Conservation (phyloP, 345 rosid species). For the Hevea brasiliensis region DNA sequence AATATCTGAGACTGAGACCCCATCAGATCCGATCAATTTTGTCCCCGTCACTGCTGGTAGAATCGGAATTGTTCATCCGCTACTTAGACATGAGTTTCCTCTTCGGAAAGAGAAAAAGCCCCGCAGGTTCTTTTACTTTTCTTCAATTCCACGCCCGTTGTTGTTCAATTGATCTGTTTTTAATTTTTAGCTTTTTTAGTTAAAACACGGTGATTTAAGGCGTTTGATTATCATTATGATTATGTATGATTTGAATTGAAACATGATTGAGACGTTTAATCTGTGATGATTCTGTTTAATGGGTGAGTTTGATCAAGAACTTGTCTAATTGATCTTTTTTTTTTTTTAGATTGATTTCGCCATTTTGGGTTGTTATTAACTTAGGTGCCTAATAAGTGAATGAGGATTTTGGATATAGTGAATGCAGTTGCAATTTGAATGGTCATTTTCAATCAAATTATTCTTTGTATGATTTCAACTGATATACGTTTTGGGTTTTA, state of each 20-base stretch:
- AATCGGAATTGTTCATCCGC: conserved; percentile 3
- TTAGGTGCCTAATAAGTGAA: no score
- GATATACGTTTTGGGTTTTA: conserved; percentile 20
- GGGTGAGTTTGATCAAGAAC: background rate
- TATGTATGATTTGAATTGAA: background rate
- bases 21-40: background rate
- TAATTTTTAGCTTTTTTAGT: background rate
- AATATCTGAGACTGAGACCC: background rate
- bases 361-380: no score
- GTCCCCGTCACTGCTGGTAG: background rate
- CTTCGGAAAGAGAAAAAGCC: conserved; percentile 72
- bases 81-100: conserved; percentile 62
- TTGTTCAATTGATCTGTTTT: background rate
- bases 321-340: background rate
- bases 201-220: background rate
- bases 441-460: background rate
- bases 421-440: background rate
- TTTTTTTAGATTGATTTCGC: no score
- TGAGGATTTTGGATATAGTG: background rate
- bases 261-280: background rate
- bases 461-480: background rate
- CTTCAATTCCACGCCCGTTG: background rate
- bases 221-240: background rate
- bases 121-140: conserved; percentile 49
- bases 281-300: background rate